phyloP scores from a whole-genome alignment of 2,329 filamentous ascomycete genomes.

The Ophiostoma perfectum region DNA sequence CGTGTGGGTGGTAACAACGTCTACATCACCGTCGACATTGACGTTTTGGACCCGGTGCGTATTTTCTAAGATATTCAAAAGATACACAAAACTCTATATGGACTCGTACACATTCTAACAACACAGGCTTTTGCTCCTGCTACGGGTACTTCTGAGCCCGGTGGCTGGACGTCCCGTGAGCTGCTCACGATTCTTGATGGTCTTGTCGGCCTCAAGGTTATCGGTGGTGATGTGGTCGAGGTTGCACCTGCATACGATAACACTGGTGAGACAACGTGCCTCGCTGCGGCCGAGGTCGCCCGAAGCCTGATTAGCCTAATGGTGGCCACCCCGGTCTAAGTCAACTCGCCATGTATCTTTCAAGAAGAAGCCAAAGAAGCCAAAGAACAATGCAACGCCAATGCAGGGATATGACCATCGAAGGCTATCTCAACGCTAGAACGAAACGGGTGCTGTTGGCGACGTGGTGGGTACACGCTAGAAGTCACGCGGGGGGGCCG shows the following conservation, averaged over 20 bases:
- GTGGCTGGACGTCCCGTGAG: conserved; percentile 75
- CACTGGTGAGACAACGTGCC: conserved; percentile 60
- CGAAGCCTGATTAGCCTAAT: conserved; percentile 17
- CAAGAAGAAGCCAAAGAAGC: background rate
- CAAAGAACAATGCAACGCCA: background rate
- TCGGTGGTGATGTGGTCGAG: conserved; percentile 76
- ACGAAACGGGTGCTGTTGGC: conserved; percentile 3
- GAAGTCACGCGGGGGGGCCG: too few species aligned
- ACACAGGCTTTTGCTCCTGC: conserved; percentile 47
- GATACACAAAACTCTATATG: too few species aligned
- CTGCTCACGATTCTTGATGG: conserved; percentile 68
- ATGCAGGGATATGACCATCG: background rate
- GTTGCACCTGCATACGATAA: conserved; percentile 74
- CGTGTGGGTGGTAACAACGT: conserved; percentile 49
- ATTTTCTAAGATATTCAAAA: background rate
- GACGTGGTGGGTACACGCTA: background rate
- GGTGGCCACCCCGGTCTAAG: conserved; percentile 14
- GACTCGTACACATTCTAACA: background rate
- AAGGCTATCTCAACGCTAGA: background rate
- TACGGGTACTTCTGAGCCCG: conserved; percentile 65
- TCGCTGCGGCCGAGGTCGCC: conserved; percentile 18
- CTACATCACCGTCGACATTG: conserved; percentile 74
- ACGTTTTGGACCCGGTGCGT: conserved; percentile 65
- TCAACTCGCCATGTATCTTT: background rate
- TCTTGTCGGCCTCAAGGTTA: conserved; percentile 63